Percentiles rank a stretch among this genome's conserved stretches.
phyloP scores from a whole-genome alignment of 352 stramenopile species.

The Globisporangium orthogonon region DNA sequence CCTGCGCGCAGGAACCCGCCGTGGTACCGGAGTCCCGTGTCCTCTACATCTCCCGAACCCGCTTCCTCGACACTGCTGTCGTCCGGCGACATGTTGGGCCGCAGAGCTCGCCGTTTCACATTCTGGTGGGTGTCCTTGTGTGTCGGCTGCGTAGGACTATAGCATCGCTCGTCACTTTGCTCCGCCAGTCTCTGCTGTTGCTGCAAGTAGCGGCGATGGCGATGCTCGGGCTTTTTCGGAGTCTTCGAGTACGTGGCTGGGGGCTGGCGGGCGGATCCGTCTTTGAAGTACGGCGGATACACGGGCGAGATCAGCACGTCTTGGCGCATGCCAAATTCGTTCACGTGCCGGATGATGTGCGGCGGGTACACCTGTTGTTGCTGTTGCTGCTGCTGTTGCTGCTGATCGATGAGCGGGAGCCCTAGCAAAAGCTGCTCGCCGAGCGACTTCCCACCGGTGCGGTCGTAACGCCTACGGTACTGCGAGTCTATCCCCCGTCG shows the following conservation, averaged over 20 bases:
- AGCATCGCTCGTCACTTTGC: conserved; percentile 26
- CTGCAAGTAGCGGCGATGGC: conserved; percentile 3
- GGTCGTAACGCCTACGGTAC: conserved; percentile 3
- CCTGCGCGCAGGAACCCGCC: conserved; percentile 50
- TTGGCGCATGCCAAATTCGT: conserved; percentile 57
- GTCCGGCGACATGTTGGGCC: not conserved
- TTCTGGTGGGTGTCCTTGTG: conserved; percentile 3
- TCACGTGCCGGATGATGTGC: conserved; percentile 56
- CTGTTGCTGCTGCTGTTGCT: not conserved
- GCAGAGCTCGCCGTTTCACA: not conserved
- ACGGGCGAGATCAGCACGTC: conserved; percentile 51
- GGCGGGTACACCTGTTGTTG: conserved; percentile 1
- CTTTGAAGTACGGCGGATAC: conserved; percentile 43
- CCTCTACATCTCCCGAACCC: not conserved
- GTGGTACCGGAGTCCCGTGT: conserved; percentile 26
- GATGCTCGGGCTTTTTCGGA: conserved; percentile 4
- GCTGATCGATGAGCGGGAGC: conserved; percentile 7
- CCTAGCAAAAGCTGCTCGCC: conserved; percentile 1
- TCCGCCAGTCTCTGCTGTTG: conserved; percentile 4
- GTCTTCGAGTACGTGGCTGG: not conserved
- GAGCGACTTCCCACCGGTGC: not conserved
- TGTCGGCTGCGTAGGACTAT: conserved; percentile 1
- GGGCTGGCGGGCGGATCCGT: not conserved
- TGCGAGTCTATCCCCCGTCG: not conserved
- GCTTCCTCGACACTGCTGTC: not conserved